Conservation (phyloP, 257 asterid genomes). For the Euphrasia confusa region DNA sequence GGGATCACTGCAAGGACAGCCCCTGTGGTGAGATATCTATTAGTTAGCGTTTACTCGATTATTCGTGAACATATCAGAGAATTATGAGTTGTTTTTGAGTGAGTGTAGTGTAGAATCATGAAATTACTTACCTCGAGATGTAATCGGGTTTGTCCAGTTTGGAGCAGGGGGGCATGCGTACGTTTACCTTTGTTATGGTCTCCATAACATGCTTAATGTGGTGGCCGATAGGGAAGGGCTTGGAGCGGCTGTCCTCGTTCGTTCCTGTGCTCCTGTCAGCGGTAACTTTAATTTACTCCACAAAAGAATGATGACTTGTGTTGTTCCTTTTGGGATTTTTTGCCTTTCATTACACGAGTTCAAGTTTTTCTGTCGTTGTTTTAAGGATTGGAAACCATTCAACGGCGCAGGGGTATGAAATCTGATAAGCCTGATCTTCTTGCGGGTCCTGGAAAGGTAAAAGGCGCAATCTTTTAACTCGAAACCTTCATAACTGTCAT, state of each 20-base stretch:
- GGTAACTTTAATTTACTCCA: slow-evolving; percentile 32
- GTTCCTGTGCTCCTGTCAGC: slow-evolving; percentile 81
- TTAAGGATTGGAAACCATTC: slow-evolving; percentile 74
- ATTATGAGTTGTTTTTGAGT: no score
- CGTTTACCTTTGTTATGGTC: slow-evolving; percentile 86
- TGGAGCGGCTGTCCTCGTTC: slow-evolving; percentile 87
- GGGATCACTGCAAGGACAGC: slow-evolving; percentile 95
- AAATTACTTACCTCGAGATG: no score
- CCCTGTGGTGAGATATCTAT: slow-evolving; percentile 55
- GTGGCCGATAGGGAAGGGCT: slow-evolving; percentile 87
- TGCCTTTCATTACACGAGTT: slow-evolving; percentile 4
- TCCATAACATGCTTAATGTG: slow-evolving; percentile 85
- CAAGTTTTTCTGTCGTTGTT: slow-evolving; percentile 9
- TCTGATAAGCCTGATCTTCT: slow-evolving; percentile 89
- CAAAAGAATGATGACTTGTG: background rate
- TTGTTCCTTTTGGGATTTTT: background rate
- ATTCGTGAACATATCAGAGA: no score
- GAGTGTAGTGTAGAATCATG: no score
- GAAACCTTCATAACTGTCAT: background rate
- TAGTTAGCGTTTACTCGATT: background rate
- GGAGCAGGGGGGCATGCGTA: slow-evolving; percentile 95
- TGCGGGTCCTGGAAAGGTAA: slow-evolving; percentile 92
- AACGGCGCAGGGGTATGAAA: slow-evolving; percentile 61
- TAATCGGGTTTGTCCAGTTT: slow-evolving; percentile 41
- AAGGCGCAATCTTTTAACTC: background rate